phyloP scores from a whole-genome alignment of 768 basidiomycete species.

The Boletus subparvulus region DNA sequence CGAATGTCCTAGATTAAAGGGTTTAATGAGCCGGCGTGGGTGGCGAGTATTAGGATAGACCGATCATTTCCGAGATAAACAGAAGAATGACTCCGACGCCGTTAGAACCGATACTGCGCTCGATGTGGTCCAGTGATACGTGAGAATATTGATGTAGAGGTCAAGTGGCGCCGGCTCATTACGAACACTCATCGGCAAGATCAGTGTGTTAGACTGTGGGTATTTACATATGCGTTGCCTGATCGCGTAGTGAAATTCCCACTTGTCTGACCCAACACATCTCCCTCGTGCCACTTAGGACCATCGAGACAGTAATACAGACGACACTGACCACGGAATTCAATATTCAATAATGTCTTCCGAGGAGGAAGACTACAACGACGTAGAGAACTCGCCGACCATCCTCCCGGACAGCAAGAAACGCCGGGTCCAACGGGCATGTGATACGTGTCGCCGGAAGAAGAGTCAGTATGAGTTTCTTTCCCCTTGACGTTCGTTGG shows the following conservation, averaged over 20 bases:
- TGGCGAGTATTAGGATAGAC: too few relatives aligned
- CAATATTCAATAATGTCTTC: constrained; percentile 43
- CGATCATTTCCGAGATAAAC: too few relatives aligned
- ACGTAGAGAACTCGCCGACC: constrained; percentile 36
- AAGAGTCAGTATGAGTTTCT: constrained; percentile 53
- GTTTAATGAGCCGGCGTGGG: too few relatives aligned
- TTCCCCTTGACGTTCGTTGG: neutral
- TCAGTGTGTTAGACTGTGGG: too few relatives aligned
- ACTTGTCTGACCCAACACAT: neutral
- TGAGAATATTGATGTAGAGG: too few relatives aligned
- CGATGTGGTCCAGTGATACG: too few relatives aligned
- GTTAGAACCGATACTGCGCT: too few relatives aligned
- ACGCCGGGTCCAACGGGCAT: constrained; percentile 72
- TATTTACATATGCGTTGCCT: neutral
- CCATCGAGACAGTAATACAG: neutral
- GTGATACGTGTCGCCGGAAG: constrained; percentile 81
- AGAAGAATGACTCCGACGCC: too few relatives aligned
- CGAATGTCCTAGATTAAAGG: neutral
- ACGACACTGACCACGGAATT: neutral
- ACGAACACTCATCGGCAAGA: too few relatives aligned
- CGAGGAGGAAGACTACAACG: constrained; percentile 61
- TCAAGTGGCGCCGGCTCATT: too few relatives aligned
- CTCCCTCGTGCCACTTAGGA: neutral
- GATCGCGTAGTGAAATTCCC: neutral
- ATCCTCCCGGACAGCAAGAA: constrained; percentile 52